A percentile compares a stretch with the other conserved stretches of the same genome.
phyloP scores from a whole-genome alignment of 2,329 filamentous ascomycete genomes.

The Daldinia sp. region DNA sequence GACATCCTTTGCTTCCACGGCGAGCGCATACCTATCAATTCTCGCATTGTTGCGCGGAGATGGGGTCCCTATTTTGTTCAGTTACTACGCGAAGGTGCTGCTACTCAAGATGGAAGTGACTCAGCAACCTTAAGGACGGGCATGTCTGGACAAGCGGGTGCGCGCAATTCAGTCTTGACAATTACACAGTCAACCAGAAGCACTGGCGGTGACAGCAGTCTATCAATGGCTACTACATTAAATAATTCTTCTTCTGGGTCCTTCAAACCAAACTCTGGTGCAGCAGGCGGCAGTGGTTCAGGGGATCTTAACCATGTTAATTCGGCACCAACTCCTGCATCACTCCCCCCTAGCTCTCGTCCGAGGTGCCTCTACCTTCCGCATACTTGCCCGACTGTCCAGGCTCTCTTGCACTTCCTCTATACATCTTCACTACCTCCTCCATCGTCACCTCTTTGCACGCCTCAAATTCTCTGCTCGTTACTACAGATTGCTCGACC shows the following conservation, averaged over 20 bases:
- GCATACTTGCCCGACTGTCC: slow-evolving; percentile 89
- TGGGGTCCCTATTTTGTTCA: slow-evolving; percentile 98
- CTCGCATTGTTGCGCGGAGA: slow-evolving; percentile 83
- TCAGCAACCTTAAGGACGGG: slow-evolving; percentile 79
- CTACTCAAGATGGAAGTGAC: slow-evolving; percentile 78
- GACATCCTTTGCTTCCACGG: slow-evolving; percentile 92
- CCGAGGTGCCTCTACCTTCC: slow-evolving; percentile 92
- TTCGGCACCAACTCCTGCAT: slow-evolving; percentile 67
- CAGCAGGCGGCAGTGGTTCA: slow-evolving; percentile 51
- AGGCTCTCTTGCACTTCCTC: slow-evolving; percentile 90
- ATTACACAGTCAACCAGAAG: slow-evolving; percentile 78
- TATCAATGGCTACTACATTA: slow-evolving; percentile 60
- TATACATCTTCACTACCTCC: slow-evolving; percentile 92
- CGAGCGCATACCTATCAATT: slow-evolving; percentile 93
- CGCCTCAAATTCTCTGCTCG: slow-evolving; percentile 94
- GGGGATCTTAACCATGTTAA: slow-evolving; percentile 63
- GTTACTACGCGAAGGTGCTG: slow-evolving; percentile 83
- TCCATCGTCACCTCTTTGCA: slow-evolving; percentile 81
- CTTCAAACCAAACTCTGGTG: slow-evolving; percentile 55
- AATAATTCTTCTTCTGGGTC: slow-evolving; percentile 54
- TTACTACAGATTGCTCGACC: slow-evolving; percentile 92
- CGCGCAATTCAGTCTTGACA: slow-evolving; percentile 85
- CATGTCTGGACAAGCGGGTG: slow-evolving; percentile 65
- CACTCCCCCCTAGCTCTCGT: slow-evolving; percentile 72
- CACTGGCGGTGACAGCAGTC: slow-evolving; percentile 61